Evolutionary conservation across 164 flowering plant species (phyloP).

Genomic region (Macadamia tetraphylla): DNA sequence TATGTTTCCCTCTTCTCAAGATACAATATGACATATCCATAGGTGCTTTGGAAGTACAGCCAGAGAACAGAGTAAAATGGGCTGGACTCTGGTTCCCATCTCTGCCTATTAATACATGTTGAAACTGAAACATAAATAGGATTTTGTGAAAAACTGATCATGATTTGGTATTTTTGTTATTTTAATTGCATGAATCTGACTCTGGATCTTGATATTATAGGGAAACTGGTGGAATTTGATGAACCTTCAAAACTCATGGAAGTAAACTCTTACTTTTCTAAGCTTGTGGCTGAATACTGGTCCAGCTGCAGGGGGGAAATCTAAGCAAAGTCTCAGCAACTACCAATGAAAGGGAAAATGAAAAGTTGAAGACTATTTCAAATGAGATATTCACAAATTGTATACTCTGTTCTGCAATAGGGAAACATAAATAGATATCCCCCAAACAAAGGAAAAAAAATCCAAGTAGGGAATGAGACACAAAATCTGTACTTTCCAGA

Average conservation of each 20-base stretch:
- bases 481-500: no score
- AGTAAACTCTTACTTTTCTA: constrained; percentile 54
- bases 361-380: not conserved
- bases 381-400: no score
- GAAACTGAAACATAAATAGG: no score
- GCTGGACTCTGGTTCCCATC: not conserved
- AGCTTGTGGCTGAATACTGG: constrained; percentile 85
- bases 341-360: not conserved
- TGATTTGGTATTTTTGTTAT: not conserved
- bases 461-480: no score
- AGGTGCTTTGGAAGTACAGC: not conserved
- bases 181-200: not conserved
- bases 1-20: constrained; percentile 17
- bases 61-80: not conserved
- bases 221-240: constrained; percentile 65
- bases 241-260: constrained; percentile 65
- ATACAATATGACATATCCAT: no score
- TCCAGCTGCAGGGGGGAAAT: constrained; percentile 48
- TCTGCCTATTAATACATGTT: not conserved
- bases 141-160: no score
- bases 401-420: no score
- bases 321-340: constrained; percentile 20
- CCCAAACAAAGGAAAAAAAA: no score
- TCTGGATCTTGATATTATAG: constrained; percentile 22
- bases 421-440: no score